Conservation (phyloP, 2,329 filamentous ascomycete species). For the Lachnum nothofagi region DNA sequence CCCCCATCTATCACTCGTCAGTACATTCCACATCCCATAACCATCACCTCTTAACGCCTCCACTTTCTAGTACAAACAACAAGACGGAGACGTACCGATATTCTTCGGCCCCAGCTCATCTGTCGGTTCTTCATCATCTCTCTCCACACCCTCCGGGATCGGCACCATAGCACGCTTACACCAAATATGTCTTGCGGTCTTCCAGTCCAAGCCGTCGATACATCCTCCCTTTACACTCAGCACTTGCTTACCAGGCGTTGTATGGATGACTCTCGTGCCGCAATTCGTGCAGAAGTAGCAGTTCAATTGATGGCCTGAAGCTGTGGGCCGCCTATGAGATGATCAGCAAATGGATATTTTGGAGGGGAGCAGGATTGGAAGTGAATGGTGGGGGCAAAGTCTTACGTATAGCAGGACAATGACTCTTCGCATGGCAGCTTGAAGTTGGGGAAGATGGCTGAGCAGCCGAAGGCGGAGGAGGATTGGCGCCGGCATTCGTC, state of each 20-base stretch:
- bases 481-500: constrained; percentile 61
- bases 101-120: not conserved
- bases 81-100: too few species aligned
- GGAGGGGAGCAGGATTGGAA: constrained; percentile 1
- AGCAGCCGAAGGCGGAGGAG: constrained; percentile 61
- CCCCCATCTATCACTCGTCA: not conserved
- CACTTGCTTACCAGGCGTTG: constrained; percentile 53
- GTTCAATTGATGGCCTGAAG: constrained; percentile 52
- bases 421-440: constrained; percentile 45
- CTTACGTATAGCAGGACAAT: constrained; percentile 52
- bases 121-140: constrained; percentile 48
- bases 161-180: constrained; percentile 60
- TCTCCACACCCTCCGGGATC: constrained; percentile 59
- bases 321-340: constrained; percentile 48
- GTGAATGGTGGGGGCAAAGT: constrained; percentile 13
- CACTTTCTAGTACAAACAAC: too few species aligned
- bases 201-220: constrained; percentile 58
- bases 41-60: too few species aligned
- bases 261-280: constrained; percentile 61
- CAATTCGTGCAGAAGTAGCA: constrained; percentile 65
- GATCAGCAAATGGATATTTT: not conserved
- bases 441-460: constrained; percentile 66
- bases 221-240: constrained; percentile 65
- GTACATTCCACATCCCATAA: not conserved
- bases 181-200: constrained; percentile 60